phyloP scores from a whole-genome alignment of 768 basidiomycete genomes.

The Agaricus sinodeliciosus region DNA sequence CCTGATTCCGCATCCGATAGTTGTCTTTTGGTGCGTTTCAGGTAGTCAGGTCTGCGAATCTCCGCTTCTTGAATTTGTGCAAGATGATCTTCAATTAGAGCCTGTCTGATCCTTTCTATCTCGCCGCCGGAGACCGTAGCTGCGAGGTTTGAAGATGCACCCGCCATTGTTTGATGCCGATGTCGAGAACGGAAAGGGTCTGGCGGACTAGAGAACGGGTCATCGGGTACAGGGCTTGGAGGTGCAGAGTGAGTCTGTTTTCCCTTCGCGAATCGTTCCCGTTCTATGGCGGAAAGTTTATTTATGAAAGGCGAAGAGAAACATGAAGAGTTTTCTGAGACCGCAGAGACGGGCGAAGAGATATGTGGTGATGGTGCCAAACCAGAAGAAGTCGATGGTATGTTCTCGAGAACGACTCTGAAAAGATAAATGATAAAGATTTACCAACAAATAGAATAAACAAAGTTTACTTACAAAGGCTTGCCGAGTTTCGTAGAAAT shows the following conservation, averaged over 20 bases:
- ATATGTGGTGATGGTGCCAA: slow-evolving; percentile 14
- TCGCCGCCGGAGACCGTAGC: slow-evolving; percentile 40
- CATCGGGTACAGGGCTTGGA: slow-evolving; percentile 15
- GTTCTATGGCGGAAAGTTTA: slow-evolving; percentile 25
- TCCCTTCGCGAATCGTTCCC: slow-evolving; percentile 13
- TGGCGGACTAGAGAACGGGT: slow-evolving; percentile 19
- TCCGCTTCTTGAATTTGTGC: slow-evolving; percentile 49
- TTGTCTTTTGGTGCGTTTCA: slow-evolving; percentile 51
- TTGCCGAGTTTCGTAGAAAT: background rate
- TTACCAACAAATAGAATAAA: background rate
- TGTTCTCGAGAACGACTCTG: background rate
- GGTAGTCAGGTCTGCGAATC: slow-evolving; percentile 63
- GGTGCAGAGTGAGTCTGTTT: slow-evolving; percentile 9
- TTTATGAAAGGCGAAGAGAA: slow-evolving; percentile 44
- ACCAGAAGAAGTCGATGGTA: slow-evolving; percentile 18
- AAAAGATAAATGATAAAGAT: background rate
- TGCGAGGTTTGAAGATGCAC: slow-evolving; percentile 14
- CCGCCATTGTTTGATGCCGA: slow-evolving; percentile 12
- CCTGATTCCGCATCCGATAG: slow-evolving; percentile 33
- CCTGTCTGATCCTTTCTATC: slow-evolving; percentile 52
- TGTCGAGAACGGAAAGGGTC: slow-evolving; percentile 11
- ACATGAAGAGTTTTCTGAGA: slow-evolving; percentile 22
- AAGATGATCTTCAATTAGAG: slow-evolving; percentile 42
- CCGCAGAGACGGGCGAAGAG: slow-evolving; percentile 24
- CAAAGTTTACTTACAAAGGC: background rate